These are phyloP conservation scores for Castanea mollissima DNA, from an alignment of 306 rosid species.

Conservation along the genomic window DNA sequence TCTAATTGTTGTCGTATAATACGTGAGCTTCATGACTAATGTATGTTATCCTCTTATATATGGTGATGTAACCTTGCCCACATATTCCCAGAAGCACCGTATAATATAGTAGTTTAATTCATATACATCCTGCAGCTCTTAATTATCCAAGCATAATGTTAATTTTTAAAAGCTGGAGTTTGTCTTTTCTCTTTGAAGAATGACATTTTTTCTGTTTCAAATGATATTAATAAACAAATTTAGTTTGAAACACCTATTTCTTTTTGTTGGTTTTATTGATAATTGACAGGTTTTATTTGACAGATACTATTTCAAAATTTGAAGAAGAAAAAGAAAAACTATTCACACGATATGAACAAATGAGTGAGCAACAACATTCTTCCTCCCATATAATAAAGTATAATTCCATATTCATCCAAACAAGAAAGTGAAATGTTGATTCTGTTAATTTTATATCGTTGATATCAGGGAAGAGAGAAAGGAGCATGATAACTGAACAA, in stretches of 20 bases:
- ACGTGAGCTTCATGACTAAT: too few relatives aligned
- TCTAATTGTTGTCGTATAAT: too few relatives aligned
- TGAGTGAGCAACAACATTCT: constrained; percentile 52
- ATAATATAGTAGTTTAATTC: not conserved
- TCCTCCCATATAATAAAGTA: not conserved
- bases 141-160: not conserved
- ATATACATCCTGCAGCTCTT: not conserved
- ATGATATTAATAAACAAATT: not conserved
- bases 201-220: not conserved
- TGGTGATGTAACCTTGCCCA: too few relatives aligned
- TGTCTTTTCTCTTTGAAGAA: not conserved
- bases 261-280: constrained; percentile 13
- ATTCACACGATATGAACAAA: constrained; percentile 72
- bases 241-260: not conserved
- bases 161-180: not conserved
- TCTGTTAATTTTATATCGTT: constrained; percentile 3
- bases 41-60: too few relatives aligned
- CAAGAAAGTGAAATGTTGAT: not conserved
- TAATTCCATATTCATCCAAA: not conserved
- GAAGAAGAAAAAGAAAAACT: constrained; percentile 94
- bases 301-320: constrained; percentile 75
- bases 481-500: constrained; percentile 61
- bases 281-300: constrained; percentile 16
- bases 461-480: constrained; percentile 79
- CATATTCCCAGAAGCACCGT: too few relatives aligned